Evolutionary conservation across 1,284 basidiomycete genomes (phyloP).

Genomic region (Mycena citricolor): DNA sequence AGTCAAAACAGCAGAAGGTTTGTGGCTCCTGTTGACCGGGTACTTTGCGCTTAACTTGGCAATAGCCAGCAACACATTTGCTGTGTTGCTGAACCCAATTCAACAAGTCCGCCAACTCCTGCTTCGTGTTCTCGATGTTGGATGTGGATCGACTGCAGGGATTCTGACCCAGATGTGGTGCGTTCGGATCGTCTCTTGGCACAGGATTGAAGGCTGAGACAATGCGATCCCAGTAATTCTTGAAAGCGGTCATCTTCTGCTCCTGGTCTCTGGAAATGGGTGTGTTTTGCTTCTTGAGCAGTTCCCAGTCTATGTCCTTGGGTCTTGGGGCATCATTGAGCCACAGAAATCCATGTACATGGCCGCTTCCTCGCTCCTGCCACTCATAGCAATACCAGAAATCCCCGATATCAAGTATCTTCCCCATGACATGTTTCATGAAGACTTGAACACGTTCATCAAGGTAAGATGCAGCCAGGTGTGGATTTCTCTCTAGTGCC

Average conservation of each 20-base stretch:
- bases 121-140: conserved; percentile 23
- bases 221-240: conserved; percentile 19
- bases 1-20: conserved; percentile 22
- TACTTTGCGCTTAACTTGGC: conserved; percentile 21
- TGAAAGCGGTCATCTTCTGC: conserved; percentile 18
- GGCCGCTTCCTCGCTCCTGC: conserved; percentile 29
- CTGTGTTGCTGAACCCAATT: conserved; percentile 26
- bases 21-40: conserved; percentile 9
- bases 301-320: conserved; percentile 14
- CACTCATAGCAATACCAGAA: conserved; percentile 30
- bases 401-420: conserved; percentile 17
- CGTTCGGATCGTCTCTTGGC: conserved; percentile 11
- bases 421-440: conserved; percentile 22
- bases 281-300: not conserved
- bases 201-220: conserved; percentile 23
- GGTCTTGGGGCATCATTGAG: conserved; percentile 23
- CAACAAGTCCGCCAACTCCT: conserved; percentile 26
- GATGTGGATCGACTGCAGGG: conserved; percentile 14
- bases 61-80: conserved; percentile 24
- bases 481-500: conserved; percentile 27
- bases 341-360: conserved; percentile 30
- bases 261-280: conserved; percentile 12
- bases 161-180: conserved; percentile 18
- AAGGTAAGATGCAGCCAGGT: conserved; percentile 27
- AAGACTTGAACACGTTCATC: conserved; percentile 23